Conservation (phyloP, 2,329 filamentous ascomycete species). For the Sordariomycetes sp. region DNA sequence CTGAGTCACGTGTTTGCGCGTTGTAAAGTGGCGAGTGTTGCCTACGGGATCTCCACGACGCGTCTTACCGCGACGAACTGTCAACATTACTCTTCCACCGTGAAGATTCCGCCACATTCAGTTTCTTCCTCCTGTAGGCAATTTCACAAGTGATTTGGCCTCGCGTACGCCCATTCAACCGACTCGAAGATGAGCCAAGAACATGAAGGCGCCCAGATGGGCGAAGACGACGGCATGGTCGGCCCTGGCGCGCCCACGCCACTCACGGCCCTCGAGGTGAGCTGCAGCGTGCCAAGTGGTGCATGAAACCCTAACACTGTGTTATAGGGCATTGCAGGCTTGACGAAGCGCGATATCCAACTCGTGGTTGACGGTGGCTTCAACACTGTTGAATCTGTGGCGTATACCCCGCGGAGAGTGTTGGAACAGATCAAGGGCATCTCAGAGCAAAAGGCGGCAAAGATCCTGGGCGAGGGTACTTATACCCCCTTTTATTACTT, state of each 20-base stretch:
- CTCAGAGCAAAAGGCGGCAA: conserved; percentile 90
- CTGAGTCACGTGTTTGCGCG: conserved; percentile 28
- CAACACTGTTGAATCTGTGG: conserved; percentile 91
- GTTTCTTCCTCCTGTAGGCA: not conserved
- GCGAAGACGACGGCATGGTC: conserved; percentile 63
- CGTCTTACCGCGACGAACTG: conserved; percentile 14
- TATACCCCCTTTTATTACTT: not conserved
- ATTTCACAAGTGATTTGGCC: too few relatives aligned
- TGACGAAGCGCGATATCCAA: conserved; percentile 95
- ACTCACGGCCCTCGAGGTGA: conserved; percentile 77
- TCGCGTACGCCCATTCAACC: too few relatives aligned
- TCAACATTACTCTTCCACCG: conserved; percentile 3
- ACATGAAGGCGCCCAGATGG: conserved; percentile 56
- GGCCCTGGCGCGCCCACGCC: conserved; percentile 93
- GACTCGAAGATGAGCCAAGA: conserved; percentile 34
- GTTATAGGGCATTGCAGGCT: conserved; percentile 67
- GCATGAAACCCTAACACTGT: not conserved
- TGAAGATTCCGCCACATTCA: not conserved
- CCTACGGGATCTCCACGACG: conserved; percentile 21
- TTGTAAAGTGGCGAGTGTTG: conserved; percentile 14
- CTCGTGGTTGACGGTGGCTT: conserved; percentile 85
- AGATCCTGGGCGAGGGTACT: conserved; percentile 80
- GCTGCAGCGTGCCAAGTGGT: not conserved
- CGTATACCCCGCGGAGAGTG: conserved; percentile 76
- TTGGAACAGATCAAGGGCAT: conserved; percentile 97